phyloP scores from a whole-genome alignment of 345 rosid genomes.

The Salix dunnii region DNA sequence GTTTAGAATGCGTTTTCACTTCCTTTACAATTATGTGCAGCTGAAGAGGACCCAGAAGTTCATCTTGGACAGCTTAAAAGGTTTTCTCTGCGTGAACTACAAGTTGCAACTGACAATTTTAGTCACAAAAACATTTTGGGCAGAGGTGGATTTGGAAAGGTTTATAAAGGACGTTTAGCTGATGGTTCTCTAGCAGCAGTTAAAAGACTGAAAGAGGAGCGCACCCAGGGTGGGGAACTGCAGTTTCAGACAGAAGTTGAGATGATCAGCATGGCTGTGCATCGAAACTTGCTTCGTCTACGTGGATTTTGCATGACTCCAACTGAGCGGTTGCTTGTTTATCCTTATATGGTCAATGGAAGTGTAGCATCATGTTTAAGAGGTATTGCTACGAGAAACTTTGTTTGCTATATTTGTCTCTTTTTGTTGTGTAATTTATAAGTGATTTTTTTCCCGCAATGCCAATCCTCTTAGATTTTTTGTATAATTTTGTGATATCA shows the following conservation, averaged over 20 bases:
- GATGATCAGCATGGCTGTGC: slow-evolving; percentile 95
- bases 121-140: slow-evolving; percentile 69
- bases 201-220: slow-evolving; percentile 85
- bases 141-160: slow-evolving; percentile 89
- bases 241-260: slow-evolving; percentile 96
- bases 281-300: slow-evolving; percentile 75
- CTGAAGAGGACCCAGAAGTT: slow-evolving; percentile 95
- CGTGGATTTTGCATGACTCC: slow-evolving; percentile 96
- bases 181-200: slow-evolving; percentile 78
- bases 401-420: not conserved
- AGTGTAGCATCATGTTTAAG: slow-evolving; percentile 94
- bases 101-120: slow-evolving; percentile 78
- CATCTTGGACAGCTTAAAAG: slow-evolving; percentile 87
- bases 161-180: slow-evolving; percentile 82
- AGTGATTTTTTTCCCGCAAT: not conserved
- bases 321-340: slow-evolving; percentile 84
- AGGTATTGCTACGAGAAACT: slow-evolving; percentile 42
- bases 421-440: not conserved
- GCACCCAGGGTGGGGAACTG: slow-evolving; percentile 74
- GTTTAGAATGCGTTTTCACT: slow-evolving; percentile 5
- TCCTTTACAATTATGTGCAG: slow-evolving; percentile 39
- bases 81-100: slow-evolving; percentile 80
- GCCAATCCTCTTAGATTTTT: not conserved
- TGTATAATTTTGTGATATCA: not conserved
- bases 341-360: slow-evolving; percentile 87